phyloP scores from a whole-genome alignment of 2,329 filamentous ascomycete genomes.

The Fusarium verrucosum region DNA sequence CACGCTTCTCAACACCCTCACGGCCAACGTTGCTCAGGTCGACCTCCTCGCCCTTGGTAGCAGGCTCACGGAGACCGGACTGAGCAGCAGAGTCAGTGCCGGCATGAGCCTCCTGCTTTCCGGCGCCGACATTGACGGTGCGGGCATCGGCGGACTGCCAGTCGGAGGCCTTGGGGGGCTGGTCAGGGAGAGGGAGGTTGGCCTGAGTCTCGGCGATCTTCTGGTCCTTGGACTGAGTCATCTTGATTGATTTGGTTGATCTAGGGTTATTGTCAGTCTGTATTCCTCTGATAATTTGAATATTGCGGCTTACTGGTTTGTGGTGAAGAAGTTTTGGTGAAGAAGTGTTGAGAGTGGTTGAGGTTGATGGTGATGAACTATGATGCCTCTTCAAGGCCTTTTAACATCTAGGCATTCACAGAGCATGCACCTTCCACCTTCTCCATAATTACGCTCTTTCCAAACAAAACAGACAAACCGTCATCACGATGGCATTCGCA shows the following conservation, averaged over 20 bases:
- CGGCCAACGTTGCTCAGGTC: slow-evolving; percentile 70
- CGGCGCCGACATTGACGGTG: slow-evolving; percentile 76
- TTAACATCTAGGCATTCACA: slow-evolving; percentile 18
- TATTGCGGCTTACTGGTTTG: slow-evolving; percentile 6
- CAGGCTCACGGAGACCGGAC: slow-evolving; percentile 66
- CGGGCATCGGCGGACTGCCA: slow-evolving; percentile 77
- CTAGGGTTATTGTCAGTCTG: not conserved
- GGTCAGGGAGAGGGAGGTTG: slow-evolving; percentile 81
- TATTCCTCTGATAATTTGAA: not conserved
- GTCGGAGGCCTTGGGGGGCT: slow-evolving; percentile 80
- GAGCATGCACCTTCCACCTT: not conserved
- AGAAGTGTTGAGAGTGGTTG: not conserved
- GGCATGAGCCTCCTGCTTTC: slow-evolving; percentile 62
- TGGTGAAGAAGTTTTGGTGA: not conserved
- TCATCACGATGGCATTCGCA: slow-evolving; percentile 26
- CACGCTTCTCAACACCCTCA: slow-evolving; percentile 54
- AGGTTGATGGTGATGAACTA: not conserved
- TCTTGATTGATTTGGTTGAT: slow-evolving; percentile 39
- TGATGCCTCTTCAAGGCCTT: slow-evolving; percentile 8
- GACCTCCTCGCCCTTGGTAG: slow-evolving; percentile 63
- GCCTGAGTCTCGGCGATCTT: slow-evolving; percentile 73
- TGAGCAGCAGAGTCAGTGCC: slow-evolving; percentile 60
- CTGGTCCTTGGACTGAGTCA: slow-evolving; percentile 65
- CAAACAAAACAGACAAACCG: not conserved
- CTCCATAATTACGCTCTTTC: slow-evolving; percentile 2